These are phyloP conservation scores for Hypoxylon cercidicola DNA, from an alignment of 495 filamentous ascomycete species.

Conservation along the genomic window DNA sequence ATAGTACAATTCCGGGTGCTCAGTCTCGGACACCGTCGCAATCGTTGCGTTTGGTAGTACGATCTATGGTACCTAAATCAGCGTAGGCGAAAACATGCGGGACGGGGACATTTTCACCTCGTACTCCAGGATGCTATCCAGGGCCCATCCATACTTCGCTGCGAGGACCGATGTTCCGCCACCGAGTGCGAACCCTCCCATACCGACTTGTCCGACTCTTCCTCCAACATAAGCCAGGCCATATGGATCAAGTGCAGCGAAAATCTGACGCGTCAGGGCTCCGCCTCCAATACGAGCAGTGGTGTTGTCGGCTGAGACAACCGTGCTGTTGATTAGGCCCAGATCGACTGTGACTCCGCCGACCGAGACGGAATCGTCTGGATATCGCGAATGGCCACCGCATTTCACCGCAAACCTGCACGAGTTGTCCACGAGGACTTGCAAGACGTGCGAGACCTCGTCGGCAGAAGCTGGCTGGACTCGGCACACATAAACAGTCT, in stretches of 20 bases:
- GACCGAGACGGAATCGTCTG: neutral
- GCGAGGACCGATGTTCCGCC: too few species aligned
- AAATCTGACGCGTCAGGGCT: neutral
- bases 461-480: neutral
- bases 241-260: neutral
- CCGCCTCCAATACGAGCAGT: neutral
- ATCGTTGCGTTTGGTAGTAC: too few species aligned
- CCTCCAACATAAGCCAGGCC: neutral
- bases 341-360: neutral
- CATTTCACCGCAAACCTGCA: constrained; percentile 2
- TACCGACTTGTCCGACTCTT: neutral
- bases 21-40: too few species aligned
- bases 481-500: neutral
- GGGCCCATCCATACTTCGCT: too few species aligned
- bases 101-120: too few species aligned
- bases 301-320: neutral
- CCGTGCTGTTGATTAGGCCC: neutral
- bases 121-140: too few species aligned
- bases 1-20: too few species aligned
- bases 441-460: neutral
- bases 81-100: too few species aligned
- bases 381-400: neutral
- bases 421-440: neutral
- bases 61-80: too few species aligned
- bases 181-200: too few species aligned